Base-by-base conservation (phyloP, 176 grass and related monocot species). In the Metroxylon sagu region DNA sequence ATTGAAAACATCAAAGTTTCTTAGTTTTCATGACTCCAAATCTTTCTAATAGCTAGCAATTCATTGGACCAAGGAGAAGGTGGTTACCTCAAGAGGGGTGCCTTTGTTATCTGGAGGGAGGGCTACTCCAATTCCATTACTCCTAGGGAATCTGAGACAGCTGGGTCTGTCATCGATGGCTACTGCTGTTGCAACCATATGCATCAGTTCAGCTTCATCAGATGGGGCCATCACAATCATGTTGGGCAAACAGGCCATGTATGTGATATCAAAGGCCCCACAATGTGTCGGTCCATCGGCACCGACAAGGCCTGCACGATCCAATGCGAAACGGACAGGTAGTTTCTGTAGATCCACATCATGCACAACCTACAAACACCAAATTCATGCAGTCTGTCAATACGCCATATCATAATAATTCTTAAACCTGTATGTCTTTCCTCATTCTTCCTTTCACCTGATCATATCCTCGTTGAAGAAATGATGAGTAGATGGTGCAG, bases 191-290 rank as follows among this genome's bases (percentile, higher is more conserved):
- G 93, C 93, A 0, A 98, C 70, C 93, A 98, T 98, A 64, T 98
- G 84, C 81, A 89, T 89, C 27, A 98, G 84, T 79, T 98, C 93
- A 0, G 87, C 76, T 56, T 98, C 87, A 52, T 98, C 93, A 12
- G 93, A 27, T 2, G 93, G 93, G 3, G 93, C 93, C 93, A 98
- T 98, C 43, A 98, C 87, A 7, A 98, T 80, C 93, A 98, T 98
- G 84, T 92, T 98, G 1, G 93, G 93, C 14, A 98, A 62, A 57
- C 93, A 98, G 3, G 87, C 93, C 87, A 98, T 87, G 76, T 98
- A 98, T 0, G 81, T 53, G 57, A 98, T 83, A 54, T 98, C 93
- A 52, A 98, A 98, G 4, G 93, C 93, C 15, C 93, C 93, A 39
- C 93, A 98, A 69, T 98, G 93, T 1, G 93, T 98, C 2, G 93